phyloP scores from a whole-genome alignment of 208 protist genomes.

The Trypanosoma congolense region DNA sequence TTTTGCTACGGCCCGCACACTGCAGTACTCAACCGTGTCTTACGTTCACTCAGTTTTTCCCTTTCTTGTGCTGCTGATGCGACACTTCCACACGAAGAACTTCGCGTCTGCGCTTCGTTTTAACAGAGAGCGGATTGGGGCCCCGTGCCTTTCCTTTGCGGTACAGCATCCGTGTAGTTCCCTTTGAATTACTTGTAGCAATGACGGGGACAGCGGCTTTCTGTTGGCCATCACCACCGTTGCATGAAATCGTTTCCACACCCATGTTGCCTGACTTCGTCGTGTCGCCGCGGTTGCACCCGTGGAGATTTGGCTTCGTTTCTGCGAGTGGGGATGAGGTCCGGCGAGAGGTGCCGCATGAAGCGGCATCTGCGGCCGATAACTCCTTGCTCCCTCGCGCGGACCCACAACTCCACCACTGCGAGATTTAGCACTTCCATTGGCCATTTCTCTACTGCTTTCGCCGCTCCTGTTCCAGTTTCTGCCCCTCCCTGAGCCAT shows the following conservation, averaged over 20 bases:
- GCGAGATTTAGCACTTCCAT: neutral
- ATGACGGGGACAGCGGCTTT: no score
- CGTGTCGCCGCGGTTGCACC: no score
- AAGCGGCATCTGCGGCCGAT: constrained; percentile 29
- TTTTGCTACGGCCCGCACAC: no score
- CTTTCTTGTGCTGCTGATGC: constrained; percentile 1
- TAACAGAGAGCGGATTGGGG: constrained; percentile 78
- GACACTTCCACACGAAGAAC: constrained; percentile 41
- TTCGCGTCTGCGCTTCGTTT: constrained; percentile 70
- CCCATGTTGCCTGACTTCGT: no score
- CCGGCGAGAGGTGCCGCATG: constrained; percentile 16
- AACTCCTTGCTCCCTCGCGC: constrained; percentile 8
- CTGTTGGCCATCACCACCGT: no score
- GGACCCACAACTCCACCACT: neutral
- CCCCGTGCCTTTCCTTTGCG: neutral
- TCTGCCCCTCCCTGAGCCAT: constrained; percentile 3
- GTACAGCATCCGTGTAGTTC: no score
- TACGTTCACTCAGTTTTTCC: constrained; percentile 6
- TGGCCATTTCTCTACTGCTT: neutral
- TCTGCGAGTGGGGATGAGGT: constrained; percentile 7
- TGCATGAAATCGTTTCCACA: no score
- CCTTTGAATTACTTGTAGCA: no score
- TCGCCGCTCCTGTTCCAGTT: neutral
- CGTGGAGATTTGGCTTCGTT: no score
- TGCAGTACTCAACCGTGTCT: neutral